These are phyloP conservation scores for Tolypocladium inflatum DNA, from an alignment of 2,329 filamentous ascomycete species.

Conservation along the genomic window DNA sequence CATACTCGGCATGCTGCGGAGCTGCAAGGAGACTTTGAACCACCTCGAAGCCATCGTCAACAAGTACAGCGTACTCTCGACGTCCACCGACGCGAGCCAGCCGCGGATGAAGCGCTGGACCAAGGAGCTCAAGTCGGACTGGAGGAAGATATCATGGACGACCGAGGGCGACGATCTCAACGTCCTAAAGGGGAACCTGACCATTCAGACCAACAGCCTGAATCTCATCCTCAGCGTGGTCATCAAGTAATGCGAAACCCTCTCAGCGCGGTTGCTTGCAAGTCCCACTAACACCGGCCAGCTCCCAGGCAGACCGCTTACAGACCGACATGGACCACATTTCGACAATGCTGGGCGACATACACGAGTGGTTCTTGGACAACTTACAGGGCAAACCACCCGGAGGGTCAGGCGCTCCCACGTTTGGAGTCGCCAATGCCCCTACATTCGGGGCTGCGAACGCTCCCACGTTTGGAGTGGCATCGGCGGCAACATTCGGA, in stretches of 20 bases:
- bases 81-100: background rate
- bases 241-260: background rate
- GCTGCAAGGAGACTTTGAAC: slow-evolving; percentile 1
- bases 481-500: background rate
- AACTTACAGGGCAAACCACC: background rate
- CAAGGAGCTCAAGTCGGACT: slow-evolving; percentile 1
- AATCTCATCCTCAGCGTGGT: slow-evolving; percentile 4
- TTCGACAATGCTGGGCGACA: slow-evolving; percentile 1
- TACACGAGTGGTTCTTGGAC: background rate
- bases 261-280: background rate
- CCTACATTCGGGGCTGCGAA: background rate
- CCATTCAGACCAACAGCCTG: slow-evolving; percentile 4
- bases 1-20: slow-evolving; percentile 3
- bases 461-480: background rate
- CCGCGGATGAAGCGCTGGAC: slow-evolving; percentile 2
- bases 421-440: background rate
- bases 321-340: slow-evolving; percentile 2
- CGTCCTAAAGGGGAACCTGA: slow-evolving; percentile 1
- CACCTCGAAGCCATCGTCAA: background rate
- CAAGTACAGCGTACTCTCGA: slow-evolving; percentile 1
- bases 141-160: slow-evolving; percentile 6
- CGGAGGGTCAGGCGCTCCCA: background rate
- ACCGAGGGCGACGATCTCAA: slow-evolving; percentile 3
- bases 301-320: slow-evolving; percentile 1
- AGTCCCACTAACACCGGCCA: background rate